Conservation (phyloP, 2,329 filamentous ascomycete species). For the Epichloe aotearoae region DNA sequence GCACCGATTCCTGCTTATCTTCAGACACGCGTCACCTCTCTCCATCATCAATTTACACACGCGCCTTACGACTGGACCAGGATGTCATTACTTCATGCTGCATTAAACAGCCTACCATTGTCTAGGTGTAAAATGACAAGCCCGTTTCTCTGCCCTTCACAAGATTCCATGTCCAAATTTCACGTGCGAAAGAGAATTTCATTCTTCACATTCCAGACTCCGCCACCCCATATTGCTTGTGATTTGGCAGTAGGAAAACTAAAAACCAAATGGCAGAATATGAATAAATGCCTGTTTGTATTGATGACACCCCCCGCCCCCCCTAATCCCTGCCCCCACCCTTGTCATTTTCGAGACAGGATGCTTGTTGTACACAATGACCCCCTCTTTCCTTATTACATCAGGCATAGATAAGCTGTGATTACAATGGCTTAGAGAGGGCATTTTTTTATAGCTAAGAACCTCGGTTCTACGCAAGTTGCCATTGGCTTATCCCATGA, state of each 20-base stretch:
- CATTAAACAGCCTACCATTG: background rate
- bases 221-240: background rate
- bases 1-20: too few species aligned
- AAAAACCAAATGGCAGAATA: background rate
- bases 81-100: background rate
- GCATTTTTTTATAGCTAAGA: background rate
- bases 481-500: conserved; percentile 44
- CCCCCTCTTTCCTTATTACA: background rate
- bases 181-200: background rate
- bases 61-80: background rate
- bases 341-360: background rate
- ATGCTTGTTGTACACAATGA: conserved; percentile 6
- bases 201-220: conserved; percentile 1
- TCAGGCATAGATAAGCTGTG: background rate
- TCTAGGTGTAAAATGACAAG: background rate
- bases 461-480: background rate
- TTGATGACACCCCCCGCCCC: background rate
- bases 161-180: conserved; percentile 2
- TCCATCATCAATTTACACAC: too few species aligned
- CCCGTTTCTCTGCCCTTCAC: background rate
- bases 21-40: too few species aligned
- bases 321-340: background rate
- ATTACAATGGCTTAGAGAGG: background rate
- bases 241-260: background rate
- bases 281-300: conserved; percentile 3